phyloP scores from a whole-genome alignment of 2,329 filamentous ascomycete species.

The Myriosclerotinia curreyana region DNA sequence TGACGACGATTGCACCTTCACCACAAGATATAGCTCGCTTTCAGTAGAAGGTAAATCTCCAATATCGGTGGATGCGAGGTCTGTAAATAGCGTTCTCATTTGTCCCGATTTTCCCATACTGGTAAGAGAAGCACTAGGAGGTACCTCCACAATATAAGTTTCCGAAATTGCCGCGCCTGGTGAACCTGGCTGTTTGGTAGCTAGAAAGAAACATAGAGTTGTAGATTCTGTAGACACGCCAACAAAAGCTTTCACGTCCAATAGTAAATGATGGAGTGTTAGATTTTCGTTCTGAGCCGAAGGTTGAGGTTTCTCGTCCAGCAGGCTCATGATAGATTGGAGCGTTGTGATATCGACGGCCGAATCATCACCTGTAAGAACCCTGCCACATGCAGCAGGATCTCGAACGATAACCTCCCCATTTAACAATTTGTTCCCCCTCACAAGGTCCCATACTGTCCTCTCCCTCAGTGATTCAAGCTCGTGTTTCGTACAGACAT shows the following conservation, averaged over 20 bases:
- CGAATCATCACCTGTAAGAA: slow-evolving; percentile 89
- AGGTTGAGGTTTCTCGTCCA: slow-evolving; percentile 74
- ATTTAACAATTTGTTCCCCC: slow-evolving; percentile 88
- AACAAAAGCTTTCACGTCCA: slow-evolving; percentile 80
- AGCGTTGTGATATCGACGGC: slow-evolving; percentile 86
- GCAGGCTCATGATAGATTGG: slow-evolving; percentile 92
- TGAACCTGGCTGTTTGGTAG: slow-evolving; percentile 64
- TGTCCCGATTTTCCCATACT: slow-evolving; percentile 62
- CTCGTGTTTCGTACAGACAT: slow-evolving; percentile 85
- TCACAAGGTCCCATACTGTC: slow-evolving; percentile 93
- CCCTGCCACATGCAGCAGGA: slow-evolving; percentile 74
- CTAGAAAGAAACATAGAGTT: slow-evolving; percentile 74
- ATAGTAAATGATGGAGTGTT: slow-evolving; percentile 74
- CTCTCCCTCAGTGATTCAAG: slow-evolving; percentile 76
- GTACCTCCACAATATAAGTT: slow-evolving; percentile 74
- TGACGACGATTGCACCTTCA: slow-evolving; percentile 57
- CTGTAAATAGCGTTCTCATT: slow-evolving; percentile 82
- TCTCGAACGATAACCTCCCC: slow-evolving; percentile 95
- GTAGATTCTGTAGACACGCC: slow-evolving; percentile 73
- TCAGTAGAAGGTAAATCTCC: slow-evolving; percentile 60
- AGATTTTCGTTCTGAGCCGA: slow-evolving; percentile 61
- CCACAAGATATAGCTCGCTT: slow-evolving; percentile 76
- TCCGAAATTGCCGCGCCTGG: slow-evolving; percentile 72
- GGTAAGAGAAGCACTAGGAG: slow-evolving; percentile 67
- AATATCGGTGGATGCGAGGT: slow-evolving; percentile 59